Evolutionary conservation across 2,329 filamentous ascomycete genomes (phyloP).

Genomic region (Cladosporium oxysporum): DNA sequence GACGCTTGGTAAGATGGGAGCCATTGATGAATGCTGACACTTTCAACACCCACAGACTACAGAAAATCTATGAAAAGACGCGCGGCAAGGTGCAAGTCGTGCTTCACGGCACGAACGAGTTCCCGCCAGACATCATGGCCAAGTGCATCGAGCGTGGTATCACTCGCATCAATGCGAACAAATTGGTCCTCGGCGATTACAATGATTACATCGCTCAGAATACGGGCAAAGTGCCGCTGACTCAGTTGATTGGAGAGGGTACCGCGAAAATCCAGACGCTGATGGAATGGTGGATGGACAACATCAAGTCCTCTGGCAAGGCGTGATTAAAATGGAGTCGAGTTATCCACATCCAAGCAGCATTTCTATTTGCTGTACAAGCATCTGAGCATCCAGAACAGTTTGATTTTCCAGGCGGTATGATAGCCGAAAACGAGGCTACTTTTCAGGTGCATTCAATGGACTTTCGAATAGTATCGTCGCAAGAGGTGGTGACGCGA

Average conservation of each 20-base stretch:
- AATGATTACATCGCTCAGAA: slow-evolving; percentile 49
- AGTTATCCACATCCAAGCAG: background rate
- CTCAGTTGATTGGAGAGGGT: slow-evolving; percentile 56
- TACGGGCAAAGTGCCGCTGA: slow-evolving; percentile 55
- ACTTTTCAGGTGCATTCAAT: background rate
- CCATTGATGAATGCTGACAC: slow-evolving; percentile 1
- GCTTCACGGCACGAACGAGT: slow-evolving; percentile 61
- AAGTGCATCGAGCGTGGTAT: slow-evolving; percentile 58
- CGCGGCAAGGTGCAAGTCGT: slow-evolving; percentile 54
- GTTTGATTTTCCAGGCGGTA: background rate
- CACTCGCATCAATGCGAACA: slow-evolving; percentile 61
- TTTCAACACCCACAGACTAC: slow-evolving; percentile 35
- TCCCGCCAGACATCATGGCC: slow-evolving; percentile 55
- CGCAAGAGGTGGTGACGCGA: background rate
- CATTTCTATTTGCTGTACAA: background rate
- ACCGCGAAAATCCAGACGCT: slow-evolving; percentile 57
- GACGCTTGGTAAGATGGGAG: slow-evolving; percentile 1
- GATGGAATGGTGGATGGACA: slow-evolving; percentile 59
- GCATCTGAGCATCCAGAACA: background rate
- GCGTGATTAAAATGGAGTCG: slow-evolving; percentile 22
- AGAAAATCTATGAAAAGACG: slow-evolving; percentile 52
- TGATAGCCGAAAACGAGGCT: background rate
- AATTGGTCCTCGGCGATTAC: slow-evolving; percentile 56
- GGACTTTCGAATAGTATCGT: background rate
- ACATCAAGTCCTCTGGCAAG: slow-evolving; percentile 44